phyloP scores from a whole-genome alignment of 441 rosid species.

The Biscutella laevigata region DNA sequence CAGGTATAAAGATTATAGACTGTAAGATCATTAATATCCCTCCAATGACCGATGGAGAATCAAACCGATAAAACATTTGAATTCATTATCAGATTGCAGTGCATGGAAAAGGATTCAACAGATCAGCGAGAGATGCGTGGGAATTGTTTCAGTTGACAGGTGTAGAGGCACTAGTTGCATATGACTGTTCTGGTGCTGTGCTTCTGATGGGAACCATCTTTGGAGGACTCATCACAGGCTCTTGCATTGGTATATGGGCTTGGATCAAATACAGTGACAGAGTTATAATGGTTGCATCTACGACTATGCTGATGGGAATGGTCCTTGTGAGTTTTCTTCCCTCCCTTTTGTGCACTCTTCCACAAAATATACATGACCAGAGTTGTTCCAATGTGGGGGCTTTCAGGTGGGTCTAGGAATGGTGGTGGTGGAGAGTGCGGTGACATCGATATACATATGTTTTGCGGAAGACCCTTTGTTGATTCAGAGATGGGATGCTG shows the following conservation, averaged over 20 bases:
- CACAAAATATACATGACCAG: not conserved
- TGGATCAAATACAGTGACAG: conserved; percentile 54
- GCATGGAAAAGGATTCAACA: conserved; percentile 88
- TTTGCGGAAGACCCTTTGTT: conserved; percentile 80
- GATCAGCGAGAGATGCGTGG: conserved; percentile 96
- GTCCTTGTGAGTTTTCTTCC: conserved; percentile 58
- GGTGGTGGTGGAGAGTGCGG: conserved; percentile 92
- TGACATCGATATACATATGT: conserved; percentile 82
- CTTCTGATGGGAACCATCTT: conserved; percentile 77
- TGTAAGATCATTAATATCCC: not conserved
- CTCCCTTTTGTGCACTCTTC: not conserved
- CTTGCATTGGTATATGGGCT: conserved; percentile 78
- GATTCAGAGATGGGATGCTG: conserved; percentile 84
- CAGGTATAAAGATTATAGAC: conserved; percentile 43
- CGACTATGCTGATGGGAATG: conserved; percentile 97
- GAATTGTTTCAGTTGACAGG: conserved; percentile 94
- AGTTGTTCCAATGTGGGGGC: conserved; percentile 1
- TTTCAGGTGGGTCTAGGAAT: conserved; percentile 76
- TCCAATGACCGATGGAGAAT: conserved; percentile 2
- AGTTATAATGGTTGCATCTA: conserved; percentile 73
- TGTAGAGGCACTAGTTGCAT: conserved; percentile 90
- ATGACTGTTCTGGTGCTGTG: conserved; percentile 93
- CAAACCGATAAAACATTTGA: not conserved
- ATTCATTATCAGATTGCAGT: conserved; percentile 64
- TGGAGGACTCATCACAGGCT: conserved; percentile 90